Base-by-base conservation (phyloP, 805 yeast species). In the Starmera pachycereana region DNA sequence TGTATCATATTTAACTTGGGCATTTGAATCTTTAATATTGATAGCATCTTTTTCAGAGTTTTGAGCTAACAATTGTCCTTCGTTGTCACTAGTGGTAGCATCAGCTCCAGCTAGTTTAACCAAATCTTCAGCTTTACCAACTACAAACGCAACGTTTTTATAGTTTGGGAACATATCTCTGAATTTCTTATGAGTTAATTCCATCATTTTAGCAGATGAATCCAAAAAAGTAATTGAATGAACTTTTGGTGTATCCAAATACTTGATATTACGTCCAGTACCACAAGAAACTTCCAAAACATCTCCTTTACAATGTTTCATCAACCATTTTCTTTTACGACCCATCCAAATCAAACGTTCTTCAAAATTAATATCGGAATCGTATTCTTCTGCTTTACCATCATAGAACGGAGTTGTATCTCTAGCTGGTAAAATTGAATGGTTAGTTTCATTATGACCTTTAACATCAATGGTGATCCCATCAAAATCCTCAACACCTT, bases 241-340 rank as follows among this genome's bases (percentile, higher is more conserved):
- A 28, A 90, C 63, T 25, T 65, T 56, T 2, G 72, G 68, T 16
- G 78, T 72, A 39, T 79, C 71, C 49, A 87, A 61, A 56, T 81
- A 89, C 37, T 81, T 78, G 41, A 90, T 72, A 56, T 92, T 92
- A 60, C 97, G 72, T 7, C 98, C 97, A 0, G 98, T 92, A 43
- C 98, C 98, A 55, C 95, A 85, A 0, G 97, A 81, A 10, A 90
- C 92, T 60, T 92, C 98, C 41, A 92, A 64, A 2, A 88, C 96
- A 56, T 92, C 96, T 18, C 98, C 98, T 42, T 68, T 64, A 37
- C 81, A 72, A 45, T 82, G 83, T 31, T 67, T 72, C 88, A 84
- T 83, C 36, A 83, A 58, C 84, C 92, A 81, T 50, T 77, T 78
- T 52, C 96, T 71, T 61, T 83, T 70, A 52, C 67, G 69, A 42